phyloP scores from a whole-genome alignment of 1,139 yeast species.

The Yamadazyma dushanensis region DNA sequence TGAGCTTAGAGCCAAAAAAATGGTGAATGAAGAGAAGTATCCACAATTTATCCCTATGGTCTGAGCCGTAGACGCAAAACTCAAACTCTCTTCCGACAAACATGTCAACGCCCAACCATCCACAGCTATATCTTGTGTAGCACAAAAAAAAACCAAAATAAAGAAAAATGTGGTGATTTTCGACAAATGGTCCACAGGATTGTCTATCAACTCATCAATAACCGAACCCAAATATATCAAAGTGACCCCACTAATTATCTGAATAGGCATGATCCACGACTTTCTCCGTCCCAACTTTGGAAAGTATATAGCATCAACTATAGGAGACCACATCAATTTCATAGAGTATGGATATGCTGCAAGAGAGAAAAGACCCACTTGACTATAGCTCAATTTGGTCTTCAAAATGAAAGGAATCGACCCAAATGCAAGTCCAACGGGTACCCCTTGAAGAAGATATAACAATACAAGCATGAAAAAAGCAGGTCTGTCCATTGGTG shows the following conservation, averaged over 20 bases:
- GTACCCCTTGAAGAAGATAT: constrained; percentile 89
- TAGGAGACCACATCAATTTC: constrained; percentile 92
- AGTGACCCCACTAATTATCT: constrained; percentile 69
- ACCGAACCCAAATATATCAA: constrained; percentile 61
- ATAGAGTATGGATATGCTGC: constrained; percentile 95
- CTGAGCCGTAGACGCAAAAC: constrained; percentile 97
- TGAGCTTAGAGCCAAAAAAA: constrained; percentile 85
- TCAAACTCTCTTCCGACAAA: constrained; percentile 70
- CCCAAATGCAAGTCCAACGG: constrained; percentile 95
- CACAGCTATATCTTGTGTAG: constrained; percentile 97
- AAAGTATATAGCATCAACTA: constrained; percentile 83
- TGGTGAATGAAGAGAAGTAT: constrained; percentile 86
- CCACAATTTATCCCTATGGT: constrained; percentile 94
- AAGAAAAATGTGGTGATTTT: constrained; percentile 68
- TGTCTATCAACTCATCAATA: constrained; percentile 55
- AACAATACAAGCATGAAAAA: constrained; percentile 69
- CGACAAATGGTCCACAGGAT: constrained; percentile 56
- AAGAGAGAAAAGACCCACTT: constrained; percentile 84
- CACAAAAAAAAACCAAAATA: constrained; percentile 79
- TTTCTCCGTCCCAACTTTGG: constrained; percentile 75
- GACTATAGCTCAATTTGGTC: constrained; percentile 79
- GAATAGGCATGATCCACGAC: constrained; percentile 95
- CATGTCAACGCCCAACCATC: constrained; percentile 98
- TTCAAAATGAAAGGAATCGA: constrained; percentile 90
- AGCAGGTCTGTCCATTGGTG: constrained; percentile 60